Percentiles rank a stretch among this genome's conserved stretches.
These are phyloP conservation scores for Suillus americanus DNA, from an alignment of 768 basidiomycete genomes.

Conservation along the genomic window DNA sequence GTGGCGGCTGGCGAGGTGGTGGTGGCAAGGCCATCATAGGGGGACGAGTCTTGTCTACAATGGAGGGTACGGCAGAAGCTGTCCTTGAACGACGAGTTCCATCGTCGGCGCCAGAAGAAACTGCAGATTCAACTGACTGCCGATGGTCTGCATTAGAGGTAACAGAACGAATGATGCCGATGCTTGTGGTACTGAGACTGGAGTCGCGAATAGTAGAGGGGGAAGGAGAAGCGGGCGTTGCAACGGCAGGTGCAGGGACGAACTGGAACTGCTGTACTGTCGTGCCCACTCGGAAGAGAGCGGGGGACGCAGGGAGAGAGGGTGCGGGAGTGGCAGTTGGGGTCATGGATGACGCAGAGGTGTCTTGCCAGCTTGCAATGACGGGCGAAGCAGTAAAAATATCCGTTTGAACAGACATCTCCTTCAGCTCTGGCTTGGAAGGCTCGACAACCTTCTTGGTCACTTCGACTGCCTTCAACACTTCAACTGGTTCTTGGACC, in stretches of 20 bases:
- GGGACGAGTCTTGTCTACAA: slow-evolving; percentile 76
- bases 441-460: slow-evolving; percentile 25
- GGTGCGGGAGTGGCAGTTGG: slow-evolving; percentile 35
- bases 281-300: slow-evolving; percentile 58
- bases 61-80: slow-evolving; percentile 52
- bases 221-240: slow-evolving; percentile 26
- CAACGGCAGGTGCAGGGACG: slow-evolving; percentile 45
- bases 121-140: slow-evolving; percentile 69
- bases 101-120: slow-evolving; percentile 53
- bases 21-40: slow-evolving; percentile 85
- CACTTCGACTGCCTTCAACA: slow-evolving; percentile 32
- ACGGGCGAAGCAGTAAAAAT: slow-evolving; percentile 31
- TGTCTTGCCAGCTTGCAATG: slow-evolving; percentile 29
- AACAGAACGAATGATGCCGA: slow-evolving; percentile 47
- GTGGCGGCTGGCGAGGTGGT: slow-evolving; percentile 74
- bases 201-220: slow-evolving; percentile 52
- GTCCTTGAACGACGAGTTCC: slow-evolving; percentile 55
- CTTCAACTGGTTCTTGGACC: slow-evolving; percentile 34
- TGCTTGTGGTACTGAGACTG: slow-evolving; percentile 35
- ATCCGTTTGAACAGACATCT: slow-evolving; percentile 82
- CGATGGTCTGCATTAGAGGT: slow-evolving; percentile 59
- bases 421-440: slow-evolving; percentile 66
- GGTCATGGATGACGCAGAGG: slow-evolving; percentile 31
- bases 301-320: slow-evolving; percentile 30
- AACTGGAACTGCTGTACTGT: slow-evolving; percentile 62